Percentiles rank a stretch among this genome's conserved stretches.
Evolutionary conservation across 2,329 filamentous ascomycete genomes (phyloP).

Genomic region (Annulohypoxylon truncatum): DNA sequence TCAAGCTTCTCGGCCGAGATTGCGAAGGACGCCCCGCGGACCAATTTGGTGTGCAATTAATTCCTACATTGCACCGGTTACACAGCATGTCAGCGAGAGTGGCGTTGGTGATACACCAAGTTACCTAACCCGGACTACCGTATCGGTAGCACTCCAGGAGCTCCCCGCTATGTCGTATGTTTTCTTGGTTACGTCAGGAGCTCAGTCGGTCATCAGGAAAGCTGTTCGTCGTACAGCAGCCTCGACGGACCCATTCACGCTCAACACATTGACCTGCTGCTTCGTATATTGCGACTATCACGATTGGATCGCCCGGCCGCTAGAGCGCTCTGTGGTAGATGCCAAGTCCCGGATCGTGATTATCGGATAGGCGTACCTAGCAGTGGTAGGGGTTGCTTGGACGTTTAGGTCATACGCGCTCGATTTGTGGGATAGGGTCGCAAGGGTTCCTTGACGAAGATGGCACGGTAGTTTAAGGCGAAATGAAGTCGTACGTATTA

Average conservation of each 20-base stretch:
- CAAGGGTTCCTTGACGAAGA: background rate
- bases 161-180: background rate
- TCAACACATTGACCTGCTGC: background rate
- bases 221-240: background rate
- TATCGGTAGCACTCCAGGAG: background rate
- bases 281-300: background rate
- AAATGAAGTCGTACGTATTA: background rate
- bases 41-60: background rate
- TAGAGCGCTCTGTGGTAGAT: background rate
- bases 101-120: background rate
- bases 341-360: background rate
- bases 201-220: background rate
- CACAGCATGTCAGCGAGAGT: background rate
- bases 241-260: background rate
- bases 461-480: background rate
- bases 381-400: background rate
- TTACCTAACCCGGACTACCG: background rate
- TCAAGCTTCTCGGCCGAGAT: constrained; percentile 5
- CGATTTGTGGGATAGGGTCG: background rate
- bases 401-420: background rate
- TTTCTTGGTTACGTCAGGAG: background rate
- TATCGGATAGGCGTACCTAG: background rate
- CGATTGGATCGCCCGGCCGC: background rate
- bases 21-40: background rate
- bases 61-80: background rate